Evolutionary conservation across 306 rosid genomes (phyloP).

Genomic region (Glycyrrhiza uralensis): DNA sequence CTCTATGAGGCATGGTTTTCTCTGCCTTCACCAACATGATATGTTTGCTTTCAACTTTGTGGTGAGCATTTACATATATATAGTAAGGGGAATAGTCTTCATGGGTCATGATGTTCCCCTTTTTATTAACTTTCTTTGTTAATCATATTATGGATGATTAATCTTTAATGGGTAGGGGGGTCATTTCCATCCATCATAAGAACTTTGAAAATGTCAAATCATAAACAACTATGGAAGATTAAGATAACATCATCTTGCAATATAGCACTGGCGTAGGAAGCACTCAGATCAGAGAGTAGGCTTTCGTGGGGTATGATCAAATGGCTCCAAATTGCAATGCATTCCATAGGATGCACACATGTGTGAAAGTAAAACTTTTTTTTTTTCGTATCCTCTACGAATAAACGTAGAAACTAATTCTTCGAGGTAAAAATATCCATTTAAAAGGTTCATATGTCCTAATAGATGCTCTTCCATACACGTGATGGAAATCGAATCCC

Average conservation of each 20-base stretch:
- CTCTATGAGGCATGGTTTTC: constrained; percentile 28
- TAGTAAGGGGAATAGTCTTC: not conserved
- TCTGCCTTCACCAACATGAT: constrained; percentile 28
- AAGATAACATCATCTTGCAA: not conserved
- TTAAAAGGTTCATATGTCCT: too few relatives aligned
- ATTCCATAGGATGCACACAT: too few relatives aligned
- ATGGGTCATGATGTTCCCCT: not conserved
- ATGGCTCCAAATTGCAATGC: constrained; percentile 10
- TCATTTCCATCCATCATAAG: constrained; percentile 24
- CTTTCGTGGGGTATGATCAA: not conserved
- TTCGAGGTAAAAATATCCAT: too few relatives aligned
- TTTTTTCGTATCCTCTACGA: too few relatives aligned
- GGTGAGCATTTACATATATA: not conserved
- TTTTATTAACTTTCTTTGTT: not conserved
- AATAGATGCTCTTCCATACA: too few relatives aligned
- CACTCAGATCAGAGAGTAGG: not conserved
- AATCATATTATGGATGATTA: not conserved
- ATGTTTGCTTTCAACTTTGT: constrained; percentile 4
- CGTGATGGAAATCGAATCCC: too few relatives aligned
- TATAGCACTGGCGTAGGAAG: constrained; percentile 2
- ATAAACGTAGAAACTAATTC: too few relatives aligned
- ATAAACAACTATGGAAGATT: not conserved
- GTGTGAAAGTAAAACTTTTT: not conserved
- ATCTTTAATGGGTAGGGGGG: not conserved
- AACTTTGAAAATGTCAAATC: constrained; percentile 22